A percentile compares a stretch with the other conserved stretches of the same genome.
phyloP scores from a whole-genome alignment of 2,329 filamentous ascomycete genomes.

The Myriangium duriaei region DNA sequence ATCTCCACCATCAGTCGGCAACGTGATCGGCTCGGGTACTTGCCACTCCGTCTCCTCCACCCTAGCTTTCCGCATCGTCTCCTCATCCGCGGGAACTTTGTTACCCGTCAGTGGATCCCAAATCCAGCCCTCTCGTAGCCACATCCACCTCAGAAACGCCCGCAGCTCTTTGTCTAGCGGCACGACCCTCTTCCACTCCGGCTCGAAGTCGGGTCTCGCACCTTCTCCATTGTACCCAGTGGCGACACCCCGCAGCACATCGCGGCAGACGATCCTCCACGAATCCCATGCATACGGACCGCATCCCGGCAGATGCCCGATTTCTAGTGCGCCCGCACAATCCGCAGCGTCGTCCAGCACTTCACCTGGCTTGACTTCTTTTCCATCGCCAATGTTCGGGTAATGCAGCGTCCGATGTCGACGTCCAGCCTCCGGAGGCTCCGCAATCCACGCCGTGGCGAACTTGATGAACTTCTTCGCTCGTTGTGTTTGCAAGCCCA shows the following conservation, averaged over 20 bases:
- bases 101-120: constrained; percentile 67
- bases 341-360: constrained; percentile 32
- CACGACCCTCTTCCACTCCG: constrained; percentile 81
- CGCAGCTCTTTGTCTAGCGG: constrained; percentile 81
- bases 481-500: constrained; percentile 60
- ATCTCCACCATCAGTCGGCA: too few relatives aligned
- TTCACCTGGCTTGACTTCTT: constrained; percentile 36
- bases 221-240: constrained; percentile 52
- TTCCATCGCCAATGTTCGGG: constrained; percentile 37
- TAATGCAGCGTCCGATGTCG: constrained; percentile 48
- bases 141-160: constrained; percentile 80
- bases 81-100: constrained; percentile 39
- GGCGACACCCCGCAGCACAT: constrained; percentile 55
- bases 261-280: constrained; percentile 88
- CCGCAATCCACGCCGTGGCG: constrained; percentile 53
- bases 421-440: constrained; percentile 47
- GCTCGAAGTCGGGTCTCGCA: constrained; percentile 46
- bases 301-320: constrained; percentile 66
- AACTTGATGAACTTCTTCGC: constrained; percentile 56
- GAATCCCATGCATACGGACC: constrained; percentile 77
- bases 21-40: constrained; percentile 9
- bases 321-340: constrained; percentile 57
- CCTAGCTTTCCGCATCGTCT: constrained; percentile 45
- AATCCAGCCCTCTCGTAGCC: constrained; percentile 72
- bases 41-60: constrained; percentile 39